Percentiles rank a stretch among this genome's conserved stretches.
These are phyloP conservation scores for Castanea mollissima DNA, from an alignment of 306 rosid species.

Conservation along the genomic window DNA sequence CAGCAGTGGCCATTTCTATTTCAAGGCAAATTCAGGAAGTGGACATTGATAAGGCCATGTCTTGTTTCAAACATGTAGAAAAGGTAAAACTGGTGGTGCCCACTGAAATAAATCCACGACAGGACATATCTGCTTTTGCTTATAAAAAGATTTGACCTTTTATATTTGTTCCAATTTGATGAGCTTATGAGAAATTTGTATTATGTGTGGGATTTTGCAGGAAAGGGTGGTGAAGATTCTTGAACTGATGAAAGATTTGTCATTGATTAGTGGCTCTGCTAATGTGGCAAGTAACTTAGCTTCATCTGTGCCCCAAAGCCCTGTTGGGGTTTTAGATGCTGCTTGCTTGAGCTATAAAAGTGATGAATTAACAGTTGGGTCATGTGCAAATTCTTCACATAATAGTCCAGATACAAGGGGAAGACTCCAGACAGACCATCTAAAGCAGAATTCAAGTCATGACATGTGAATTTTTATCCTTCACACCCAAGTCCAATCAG, in stretches of 20 bases:
- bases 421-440: slow-evolving; percentile 38
- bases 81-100: slow-evolving; percentile 51
- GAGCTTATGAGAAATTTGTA: not conserved
- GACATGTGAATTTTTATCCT: slow-evolving; percentile 40
- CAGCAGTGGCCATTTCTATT: slow-evolving; percentile 66
- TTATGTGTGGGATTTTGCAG: slow-evolving; percentile 47
- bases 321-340: slow-evolving; percentile 60
- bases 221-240: slow-evolving; percentile 68
- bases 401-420: slow-evolving; percentile 42
- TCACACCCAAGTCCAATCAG: slow-evolving; percentile 40
- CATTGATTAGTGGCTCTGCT: slow-evolving; percentile 26
- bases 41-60: slow-evolving; percentile 41
- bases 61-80: slow-evolving; percentile 44
- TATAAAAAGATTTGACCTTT: slow-evolving; percentile 16
- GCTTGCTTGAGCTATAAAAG: slow-evolving; percentile 56
- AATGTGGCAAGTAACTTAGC: slow-evolving; percentile 29
- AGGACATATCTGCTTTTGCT: slow-evolving; percentile 19
- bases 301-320: slow-evolving; percentile 67
- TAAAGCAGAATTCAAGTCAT: slow-evolving; percentile 37
- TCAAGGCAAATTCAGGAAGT: slow-evolving; percentile 39
- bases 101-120: slow-evolving; percentile 1
- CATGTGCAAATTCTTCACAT: slow-evolving; percentile 45
- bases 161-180: slow-evolving; percentile 10
- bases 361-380: slow-evolving; percentile 47
- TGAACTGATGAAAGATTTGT: slow-evolving; percentile 49